Conservation (phyloP, 345 rosid genomes). For the Durio zibethinus region DNA sequence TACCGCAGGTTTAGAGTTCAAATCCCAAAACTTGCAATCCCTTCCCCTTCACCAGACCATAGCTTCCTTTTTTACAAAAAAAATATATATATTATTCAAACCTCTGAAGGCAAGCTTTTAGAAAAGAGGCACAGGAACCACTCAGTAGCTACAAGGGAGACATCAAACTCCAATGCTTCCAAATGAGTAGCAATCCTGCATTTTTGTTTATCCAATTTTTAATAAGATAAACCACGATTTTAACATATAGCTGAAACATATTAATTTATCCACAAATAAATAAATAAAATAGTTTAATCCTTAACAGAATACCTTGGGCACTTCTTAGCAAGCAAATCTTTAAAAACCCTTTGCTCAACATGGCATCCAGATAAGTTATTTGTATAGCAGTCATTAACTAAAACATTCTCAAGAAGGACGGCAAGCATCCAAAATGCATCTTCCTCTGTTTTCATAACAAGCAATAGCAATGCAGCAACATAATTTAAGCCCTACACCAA, state of each 20-base stretch:
- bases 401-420: constrained; percentile 87
- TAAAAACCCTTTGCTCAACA: constrained; percentile 96
- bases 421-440: constrained; percentile 99
- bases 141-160: constrained; percentile 96
- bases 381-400: constrained; percentile 94
- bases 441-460: constrained; percentile 99
- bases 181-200: constrained; percentile 87
- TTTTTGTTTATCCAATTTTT: constrained; percentile 11
- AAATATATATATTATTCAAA: constrained; percentile 23
- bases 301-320: constrained; percentile 64
- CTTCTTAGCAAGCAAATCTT: constrained; percentile 79
- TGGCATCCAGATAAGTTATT: constrained; percentile 95
- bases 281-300: neutral
- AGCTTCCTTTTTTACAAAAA: too few relatives aligned
- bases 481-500: constrained; percentile 83
- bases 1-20: too few relatives aligned
- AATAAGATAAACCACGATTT: neutral
- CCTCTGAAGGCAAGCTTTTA: constrained; percentile 99
- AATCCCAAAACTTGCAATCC: too few relatives aligned
- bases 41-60: too few relatives aligned
- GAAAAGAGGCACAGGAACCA: constrained; percentile 99
- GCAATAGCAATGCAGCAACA: constrained; percentile 87
- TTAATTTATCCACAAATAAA: neutral
- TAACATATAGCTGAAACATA: constrained; percentile 1
- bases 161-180: constrained; percentile 90